phyloP scores from a whole-genome alignment of 371 early-diverging fungal species.

The Mucor mucedo region DNA sequence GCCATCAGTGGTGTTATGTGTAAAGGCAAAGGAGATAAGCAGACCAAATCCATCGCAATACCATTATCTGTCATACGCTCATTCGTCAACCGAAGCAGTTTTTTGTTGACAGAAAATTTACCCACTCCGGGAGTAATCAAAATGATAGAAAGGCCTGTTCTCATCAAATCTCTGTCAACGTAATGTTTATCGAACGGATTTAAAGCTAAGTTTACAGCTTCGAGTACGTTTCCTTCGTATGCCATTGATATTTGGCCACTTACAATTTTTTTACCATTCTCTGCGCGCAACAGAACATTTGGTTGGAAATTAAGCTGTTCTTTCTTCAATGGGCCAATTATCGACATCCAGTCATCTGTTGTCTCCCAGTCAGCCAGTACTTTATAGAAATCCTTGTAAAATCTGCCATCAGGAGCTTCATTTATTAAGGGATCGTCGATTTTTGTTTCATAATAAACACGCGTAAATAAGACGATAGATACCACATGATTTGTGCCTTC shows the following conservation, averaged over 20 bases:
- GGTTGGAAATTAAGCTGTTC: slow-evolving; percentile 84
- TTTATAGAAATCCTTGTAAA: slow-evolving; percentile 92
- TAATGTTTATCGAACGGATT: slow-evolving; percentile 94
- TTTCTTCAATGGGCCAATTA: slow-evolving; percentile 77
- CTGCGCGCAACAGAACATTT: slow-evolving; percentile 71
- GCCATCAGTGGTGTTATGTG: slow-evolving; percentile 90
- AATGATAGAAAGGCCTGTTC: slow-evolving; percentile 93
- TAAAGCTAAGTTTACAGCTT: slow-evolving; percentile 93
- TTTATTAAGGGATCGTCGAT: slow-evolving; percentile 54
- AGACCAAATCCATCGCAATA: slow-evolving; percentile 91
- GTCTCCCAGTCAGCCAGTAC: slow-evolving; percentile 94
- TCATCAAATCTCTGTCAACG: slow-evolving; percentile 89
- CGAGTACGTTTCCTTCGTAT: slow-evolving; percentile 91
- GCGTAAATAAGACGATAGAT: slow-evolving; percentile 90
- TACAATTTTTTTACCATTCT: slow-evolving; percentile 55
- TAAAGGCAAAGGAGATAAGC: slow-evolving; percentile 86
- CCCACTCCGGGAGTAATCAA: slow-evolving; percentile 91
- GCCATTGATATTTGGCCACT: slow-evolving; percentile 77
- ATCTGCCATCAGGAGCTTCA: slow-evolving; percentile 60
- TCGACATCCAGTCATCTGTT: slow-evolving; percentile 82
- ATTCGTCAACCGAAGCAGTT: slow-evolving; percentile 85
- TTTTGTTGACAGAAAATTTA: slow-evolving; percentile 84
- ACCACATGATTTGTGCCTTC: slow-evolving; percentile 93
- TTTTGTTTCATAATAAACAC: slow-evolving; percentile 75
- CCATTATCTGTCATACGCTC: slow-evolving; percentile 96